These are phyloP conservation scores for Gracilaria domingensis DNA, from an alignment of 23 red algal species.

Conservation along the genomic window DNA sequence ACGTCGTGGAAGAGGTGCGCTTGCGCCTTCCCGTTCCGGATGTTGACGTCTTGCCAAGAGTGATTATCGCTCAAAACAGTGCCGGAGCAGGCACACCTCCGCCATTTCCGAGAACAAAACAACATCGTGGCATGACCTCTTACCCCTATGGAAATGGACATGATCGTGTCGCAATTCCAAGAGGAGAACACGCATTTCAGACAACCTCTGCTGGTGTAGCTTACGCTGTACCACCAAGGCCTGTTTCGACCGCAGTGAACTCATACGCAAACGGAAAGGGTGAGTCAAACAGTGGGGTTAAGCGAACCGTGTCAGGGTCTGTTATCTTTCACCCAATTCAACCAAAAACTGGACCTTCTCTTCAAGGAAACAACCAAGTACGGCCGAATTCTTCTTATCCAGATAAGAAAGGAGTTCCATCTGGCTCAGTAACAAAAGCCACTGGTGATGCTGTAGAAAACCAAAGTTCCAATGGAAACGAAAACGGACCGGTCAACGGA, in stretches of 20 bases:
- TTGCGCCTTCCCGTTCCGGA: constrained; percentile 66
- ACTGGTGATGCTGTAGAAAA: neutral
- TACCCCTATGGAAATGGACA: constrained; percentile 32
- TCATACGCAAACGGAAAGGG: constrained; percentile 22
- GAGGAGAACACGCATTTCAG: neutral
- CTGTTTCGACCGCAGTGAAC: neutral
- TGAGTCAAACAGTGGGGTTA: constrained; percentile 41
- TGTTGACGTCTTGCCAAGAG: constrained; percentile 63
- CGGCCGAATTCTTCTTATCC: neutral
- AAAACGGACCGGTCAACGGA: neutral
- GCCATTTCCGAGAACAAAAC: constrained; percentile 54
- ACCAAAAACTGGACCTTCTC: constrained; percentile 4
- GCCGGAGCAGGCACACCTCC: constrained; percentile 43
- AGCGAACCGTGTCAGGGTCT: constrained; percentile 62
- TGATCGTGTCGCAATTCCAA: neutral
- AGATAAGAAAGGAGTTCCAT: neutral
- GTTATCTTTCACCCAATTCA: constrained; percentile 48
- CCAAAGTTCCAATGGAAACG: neutral
- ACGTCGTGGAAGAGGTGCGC: constrained; percentile 74
- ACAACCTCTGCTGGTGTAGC: neutral
- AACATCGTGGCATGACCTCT: constrained; percentile 37
- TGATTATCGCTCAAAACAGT: constrained; percentile 66
- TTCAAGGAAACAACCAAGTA: constrained; percentile 15
- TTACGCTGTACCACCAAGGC: constrained; percentile 10
- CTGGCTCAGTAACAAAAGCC: neutral